phyloP scores from a whole-genome alignment of 768 basidiomycete species.

The Mycena haematopus region DNA sequence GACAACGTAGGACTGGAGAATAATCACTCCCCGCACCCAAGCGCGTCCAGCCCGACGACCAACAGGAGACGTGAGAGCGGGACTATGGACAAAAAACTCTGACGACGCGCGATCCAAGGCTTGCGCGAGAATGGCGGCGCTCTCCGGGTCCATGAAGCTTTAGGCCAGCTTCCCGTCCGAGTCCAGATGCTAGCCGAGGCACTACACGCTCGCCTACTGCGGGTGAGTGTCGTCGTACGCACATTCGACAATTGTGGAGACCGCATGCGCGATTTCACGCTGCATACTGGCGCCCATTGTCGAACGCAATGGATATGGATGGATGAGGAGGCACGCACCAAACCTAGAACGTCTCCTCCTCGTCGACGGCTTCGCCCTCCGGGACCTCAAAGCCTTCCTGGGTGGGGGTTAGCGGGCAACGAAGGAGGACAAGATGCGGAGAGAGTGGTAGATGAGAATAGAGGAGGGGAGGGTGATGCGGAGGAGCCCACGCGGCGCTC shows the following conservation, averaged over 20 bases:
- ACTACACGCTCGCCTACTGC: neutral
- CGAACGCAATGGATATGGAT: too few relatives aligned
- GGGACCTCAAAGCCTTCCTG: neutral
- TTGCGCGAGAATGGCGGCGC: neutral
- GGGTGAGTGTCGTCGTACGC: neutral
- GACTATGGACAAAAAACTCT: neutral
- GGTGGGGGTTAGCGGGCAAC: neutral
- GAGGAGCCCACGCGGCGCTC: too few relatives aligned
- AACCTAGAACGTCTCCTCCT: neutral
- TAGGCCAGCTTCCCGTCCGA: neutral
- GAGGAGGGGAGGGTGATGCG: too few relatives aligned
- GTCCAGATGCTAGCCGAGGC: neutral
- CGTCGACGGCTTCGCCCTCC: neutral
- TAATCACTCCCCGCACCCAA: neutral
- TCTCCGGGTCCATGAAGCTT: neutral
- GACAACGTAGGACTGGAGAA: neutral
- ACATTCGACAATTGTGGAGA: neutral
- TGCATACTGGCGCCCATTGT: neutral
- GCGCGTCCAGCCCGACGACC: neutral
- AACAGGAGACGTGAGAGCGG: neutral
- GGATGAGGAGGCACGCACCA: too few relatives aligned
- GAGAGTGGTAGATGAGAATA: neutral
- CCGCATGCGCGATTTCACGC: neutral
- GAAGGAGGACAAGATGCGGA: neutral
- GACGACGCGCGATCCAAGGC: neutral